These are phyloP conservation scores for Carex pumila DNA, from an alignment of 176 grass and related monocot species.

Conservation along the genomic window DNA sequence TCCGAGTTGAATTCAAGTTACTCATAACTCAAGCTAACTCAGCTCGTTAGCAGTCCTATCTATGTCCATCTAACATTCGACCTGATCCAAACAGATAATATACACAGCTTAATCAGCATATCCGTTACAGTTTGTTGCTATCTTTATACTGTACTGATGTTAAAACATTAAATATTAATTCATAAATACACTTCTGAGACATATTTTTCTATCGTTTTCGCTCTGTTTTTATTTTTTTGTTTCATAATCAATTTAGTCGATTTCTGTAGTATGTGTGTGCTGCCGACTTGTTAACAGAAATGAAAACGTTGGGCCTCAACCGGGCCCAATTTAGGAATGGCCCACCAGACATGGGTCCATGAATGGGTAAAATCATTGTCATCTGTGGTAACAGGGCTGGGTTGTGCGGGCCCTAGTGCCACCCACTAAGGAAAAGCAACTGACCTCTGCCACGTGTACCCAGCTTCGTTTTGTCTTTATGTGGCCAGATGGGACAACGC, in stretches of 20 bases:
- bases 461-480: neutral
- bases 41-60: no score
- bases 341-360: neutral
- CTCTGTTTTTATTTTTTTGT: neutral
- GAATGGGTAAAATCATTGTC: neutral
- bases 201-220: neutral
- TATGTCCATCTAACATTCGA: neutral
- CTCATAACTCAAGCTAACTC: no score
- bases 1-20: no score
- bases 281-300: neutral
- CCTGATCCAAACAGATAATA: neutral
- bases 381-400: neutral
- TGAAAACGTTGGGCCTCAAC: neutral
- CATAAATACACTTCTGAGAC: neutral
- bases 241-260: neutral
- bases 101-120: neutral
- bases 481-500: constrained; percentile 8
- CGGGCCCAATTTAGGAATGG: neutral
- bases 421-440: constrained; percentile 13
- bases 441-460: constrained; percentile 5
- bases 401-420: neutral
- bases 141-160: neutral
- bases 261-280: neutral
- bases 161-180: neutral
- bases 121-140: neutral